Base-by-base conservation (phyloP, 1,284 basidiomycete species). In the Puccinia coronata region DNA sequence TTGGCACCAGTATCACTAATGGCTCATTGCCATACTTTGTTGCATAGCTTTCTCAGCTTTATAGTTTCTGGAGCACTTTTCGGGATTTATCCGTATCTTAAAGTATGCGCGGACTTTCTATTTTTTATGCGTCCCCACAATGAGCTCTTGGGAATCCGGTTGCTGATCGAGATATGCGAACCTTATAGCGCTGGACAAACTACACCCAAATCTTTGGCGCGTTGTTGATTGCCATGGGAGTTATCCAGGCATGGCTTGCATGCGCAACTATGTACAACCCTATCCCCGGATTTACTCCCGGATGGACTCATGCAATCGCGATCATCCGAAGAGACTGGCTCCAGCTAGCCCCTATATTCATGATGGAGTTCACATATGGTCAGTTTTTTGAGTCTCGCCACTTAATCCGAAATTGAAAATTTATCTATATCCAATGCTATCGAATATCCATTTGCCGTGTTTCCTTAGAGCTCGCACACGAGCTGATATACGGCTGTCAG, bases 191-290 rank as follows among this genome's bases (percentile, higher is more conserved):
- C 20, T 69, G 51, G 59, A 79, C 76, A 43, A 51, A 79, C 25
- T 79, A 79, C 65, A 79, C 76, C 14, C 76, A 79, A 59, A 57
- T 79, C 36, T 79, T 79, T 51, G 76, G 76, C 23, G 47, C 76
- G 2, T 47, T 79, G 28, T 67, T 79, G 28, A 79, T 79, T 57
- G 49, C 76, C 34, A 79, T 79, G 76, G 76, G 76, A 8, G 76
- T 79, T 5, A 79, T 70, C 31, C 76, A 79, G 25, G 76, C 49
- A 63, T 79, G 76, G 76, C 63, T 79, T 16, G 47, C 53, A 36
- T 79, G 76, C n/a, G 76, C 76, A 28, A 59, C 65, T n/a, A 20
- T 23, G 1, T 70, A 79, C 36, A 55, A 69, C 14, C 76, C 76
- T 18, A 34, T 79, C 25, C 34, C 63, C 23, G 76, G 76, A 14